Percentiles rank a stretch among this genome's conserved stretches.
Conservation (phyloP, 345 rosid genomes). For the Diplotaxis tenuifolia region DNA sequence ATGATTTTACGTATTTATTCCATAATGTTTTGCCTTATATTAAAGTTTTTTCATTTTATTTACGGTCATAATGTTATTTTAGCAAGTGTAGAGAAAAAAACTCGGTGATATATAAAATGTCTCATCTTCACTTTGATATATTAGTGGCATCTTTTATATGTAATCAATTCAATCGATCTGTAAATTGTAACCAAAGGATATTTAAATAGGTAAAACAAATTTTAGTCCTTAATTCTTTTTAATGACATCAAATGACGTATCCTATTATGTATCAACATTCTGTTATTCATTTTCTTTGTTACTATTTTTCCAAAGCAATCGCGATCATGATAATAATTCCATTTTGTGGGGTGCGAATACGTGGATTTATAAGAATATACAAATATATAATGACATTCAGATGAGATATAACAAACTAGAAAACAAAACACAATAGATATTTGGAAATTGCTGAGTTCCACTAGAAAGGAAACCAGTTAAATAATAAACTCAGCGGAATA, state of each 20-base stretch:
- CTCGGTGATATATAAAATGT: not conserved
- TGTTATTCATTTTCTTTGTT: not conserved
- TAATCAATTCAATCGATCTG: not conserved
- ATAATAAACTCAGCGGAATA: constrained; percentile 5
- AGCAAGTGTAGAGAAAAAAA: constrained; percentile 9
- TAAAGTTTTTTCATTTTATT: constrained; percentile 19
- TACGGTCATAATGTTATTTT: constrained; percentile 18
- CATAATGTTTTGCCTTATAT: constrained; percentile 18
- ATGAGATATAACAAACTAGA: not conserved
- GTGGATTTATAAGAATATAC: not conserved
- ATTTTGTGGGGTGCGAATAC: not conserved
- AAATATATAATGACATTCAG: not conserved
- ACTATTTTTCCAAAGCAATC: not conserved
- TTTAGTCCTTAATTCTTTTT: not conserved
- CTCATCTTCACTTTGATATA: not conserved
- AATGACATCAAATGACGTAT: not conserved
- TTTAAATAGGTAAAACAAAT: not conserved
- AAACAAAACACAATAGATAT: not conserved
- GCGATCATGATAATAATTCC: not conserved
- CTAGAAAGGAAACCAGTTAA: not conserved
- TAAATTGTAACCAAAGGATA: not conserved
- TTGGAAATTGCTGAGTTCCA: not conserved
- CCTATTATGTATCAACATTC: not conserved
- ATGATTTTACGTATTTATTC: constrained; percentile 35
- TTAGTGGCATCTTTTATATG: not conserved